Percentiles rank a stretch among this genome's conserved stretches.
These are phyloP conservation scores for Arthrobotrys iridis DNA, from an alignment of 2,329 filamentous ascomycete genomes.

Conservation along the genomic window DNA sequence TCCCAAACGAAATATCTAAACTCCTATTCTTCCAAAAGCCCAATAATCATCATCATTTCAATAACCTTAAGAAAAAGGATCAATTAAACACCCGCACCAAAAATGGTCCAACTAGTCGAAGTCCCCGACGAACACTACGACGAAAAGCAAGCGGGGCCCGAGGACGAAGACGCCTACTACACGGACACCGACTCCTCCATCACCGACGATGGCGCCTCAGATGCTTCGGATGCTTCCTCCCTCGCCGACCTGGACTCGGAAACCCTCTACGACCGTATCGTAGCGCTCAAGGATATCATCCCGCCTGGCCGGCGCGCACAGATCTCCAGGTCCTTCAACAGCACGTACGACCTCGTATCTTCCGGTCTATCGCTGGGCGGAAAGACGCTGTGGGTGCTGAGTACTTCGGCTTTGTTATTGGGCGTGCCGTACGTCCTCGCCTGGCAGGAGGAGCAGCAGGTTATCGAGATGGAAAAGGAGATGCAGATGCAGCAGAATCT, in stretches of 20 bases:
- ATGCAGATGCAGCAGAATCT: slow-evolving; percentile 94
- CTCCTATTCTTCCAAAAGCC: neutral
- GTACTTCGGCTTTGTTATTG: slow-evolving; percentile 86
- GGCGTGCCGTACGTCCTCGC: slow-evolving; percentile 94
- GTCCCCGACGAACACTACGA: slow-evolving; percentile 96
- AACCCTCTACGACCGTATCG: slow-evolving; percentile 73
- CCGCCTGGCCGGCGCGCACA: slow-evolving; percentile 76
- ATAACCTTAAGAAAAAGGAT: neutral
- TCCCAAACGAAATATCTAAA: neutral
- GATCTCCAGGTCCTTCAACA: slow-evolving; percentile 68
- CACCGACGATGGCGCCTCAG: slow-evolving; percentile 68
- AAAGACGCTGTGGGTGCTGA: slow-evolving; percentile 89
- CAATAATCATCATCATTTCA: neutral
- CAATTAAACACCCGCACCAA: slow-evolving; percentile 59
- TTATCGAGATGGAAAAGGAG: slow-evolving; percentile 97
- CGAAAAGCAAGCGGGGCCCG: slow-evolving; percentile 73
- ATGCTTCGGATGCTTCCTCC: slow-evolving; percentile 58
- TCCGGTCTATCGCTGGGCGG: slow-evolving; percentile 76
- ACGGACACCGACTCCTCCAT: slow-evolving; percentile 91
- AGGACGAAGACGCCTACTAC: slow-evolving; percentile 84
- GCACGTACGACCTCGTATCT: slow-evolving; percentile 69
- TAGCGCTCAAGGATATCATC: slow-evolving; percentile 78
- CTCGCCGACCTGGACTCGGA: slow-evolving; percentile 66
- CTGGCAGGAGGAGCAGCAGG: slow-evolving; percentile 94
- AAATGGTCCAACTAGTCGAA: slow-evolving; percentile 96